Evolutionary conservation across 495 filamentous ascomycete species (phyloP).

Genomic region (Choiromyces venosus): DNA sequence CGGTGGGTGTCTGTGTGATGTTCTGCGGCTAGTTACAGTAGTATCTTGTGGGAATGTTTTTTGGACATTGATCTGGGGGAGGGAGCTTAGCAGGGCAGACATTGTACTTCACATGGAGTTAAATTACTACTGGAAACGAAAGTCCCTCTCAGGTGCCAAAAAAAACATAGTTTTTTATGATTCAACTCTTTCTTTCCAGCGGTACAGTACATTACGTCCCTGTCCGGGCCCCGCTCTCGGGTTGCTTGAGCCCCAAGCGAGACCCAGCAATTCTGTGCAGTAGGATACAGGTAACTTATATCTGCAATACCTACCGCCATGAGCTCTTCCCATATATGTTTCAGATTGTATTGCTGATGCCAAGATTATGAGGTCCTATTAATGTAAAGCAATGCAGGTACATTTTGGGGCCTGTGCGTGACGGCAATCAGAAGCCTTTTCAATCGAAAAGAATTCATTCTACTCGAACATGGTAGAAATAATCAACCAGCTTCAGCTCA

Average conservation of each 20-base stretch:
- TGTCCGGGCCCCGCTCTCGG: not conserved
- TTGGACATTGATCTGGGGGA: not conserved
- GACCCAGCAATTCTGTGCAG: not conserved
- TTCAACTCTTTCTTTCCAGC: not conserved
- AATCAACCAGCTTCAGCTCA: not conserved
- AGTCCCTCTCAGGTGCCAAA: not conserved
- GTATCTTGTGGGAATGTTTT: not conserved
- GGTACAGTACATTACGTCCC: not conserved
- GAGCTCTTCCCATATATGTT: conserved; percentile 1
- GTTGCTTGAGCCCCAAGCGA: not conserved
- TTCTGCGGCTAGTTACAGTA: not conserved
- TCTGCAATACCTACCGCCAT: not conserved
- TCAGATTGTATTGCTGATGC: conserved; percentile 12
- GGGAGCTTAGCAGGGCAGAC: not conserved
- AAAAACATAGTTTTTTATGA: not conserved
- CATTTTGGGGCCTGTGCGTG: conserved; percentile 34
- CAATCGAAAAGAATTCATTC: not conserved
- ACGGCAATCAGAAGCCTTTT: not conserved
- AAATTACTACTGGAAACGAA: not conserved
- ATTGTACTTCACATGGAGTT: not conserved
- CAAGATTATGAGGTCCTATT: conserved; percentile 3
- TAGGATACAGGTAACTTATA: not conserved
- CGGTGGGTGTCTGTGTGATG: not conserved
- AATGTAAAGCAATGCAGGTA: conserved; percentile 21
- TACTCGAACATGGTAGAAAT: not conserved